Conservation (phyloP, 176 grass and related monocot genomes). For the Oryza rufipogon region DNA sequence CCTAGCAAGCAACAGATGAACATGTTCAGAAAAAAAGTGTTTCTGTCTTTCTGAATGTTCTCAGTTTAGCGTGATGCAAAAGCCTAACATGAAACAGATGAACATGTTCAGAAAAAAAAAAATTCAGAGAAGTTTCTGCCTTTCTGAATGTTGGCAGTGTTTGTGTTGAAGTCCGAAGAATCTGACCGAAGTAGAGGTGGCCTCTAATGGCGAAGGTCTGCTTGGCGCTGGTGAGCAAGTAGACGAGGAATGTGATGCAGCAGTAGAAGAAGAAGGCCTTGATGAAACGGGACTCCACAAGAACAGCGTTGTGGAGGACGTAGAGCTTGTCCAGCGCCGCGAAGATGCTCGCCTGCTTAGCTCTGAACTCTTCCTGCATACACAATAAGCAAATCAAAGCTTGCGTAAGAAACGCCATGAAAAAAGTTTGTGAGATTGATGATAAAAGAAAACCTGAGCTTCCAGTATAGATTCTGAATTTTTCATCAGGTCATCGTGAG, state of each 20-base stretch:
- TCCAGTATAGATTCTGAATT: conserved; percentile 64
- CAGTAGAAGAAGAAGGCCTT: conserved; percentile 84
- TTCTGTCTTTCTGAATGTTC: neutral
- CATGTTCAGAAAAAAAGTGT: too few species aligned
- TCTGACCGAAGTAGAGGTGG: conserved; percentile 63
- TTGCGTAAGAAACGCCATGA: neutral
- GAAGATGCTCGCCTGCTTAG: conserved; percentile 75
- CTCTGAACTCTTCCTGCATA: conserved; percentile 70
- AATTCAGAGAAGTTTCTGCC: neutral
- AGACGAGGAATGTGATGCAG: conserved; percentile 67
- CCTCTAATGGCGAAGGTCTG: conserved; percentile 68
- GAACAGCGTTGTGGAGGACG: conserved; percentile 63
- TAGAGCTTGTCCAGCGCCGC: conserved; percentile 75
- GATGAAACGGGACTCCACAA: conserved; percentile 70
- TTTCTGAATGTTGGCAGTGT: neutral
- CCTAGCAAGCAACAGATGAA: too few species aligned
- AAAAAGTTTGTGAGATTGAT: neutral
- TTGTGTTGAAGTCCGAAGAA: neutral
- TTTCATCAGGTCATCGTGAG: conserved; percentile 57
- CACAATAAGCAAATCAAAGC: neutral
- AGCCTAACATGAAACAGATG: too few species aligned
- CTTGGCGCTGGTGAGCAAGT: conserved; percentile 82
- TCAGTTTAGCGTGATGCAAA: too few species aligned
- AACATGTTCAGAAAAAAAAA: too few species aligned
- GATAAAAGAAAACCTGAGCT: conserved; percentile 48